Percentiles rank a stretch among this genome's conserved stretches.
Evolutionary conservation across 2,329 filamentous ascomycete genomes (phyloP).

Genomic region (Hypoxylon sp.): DNA sequence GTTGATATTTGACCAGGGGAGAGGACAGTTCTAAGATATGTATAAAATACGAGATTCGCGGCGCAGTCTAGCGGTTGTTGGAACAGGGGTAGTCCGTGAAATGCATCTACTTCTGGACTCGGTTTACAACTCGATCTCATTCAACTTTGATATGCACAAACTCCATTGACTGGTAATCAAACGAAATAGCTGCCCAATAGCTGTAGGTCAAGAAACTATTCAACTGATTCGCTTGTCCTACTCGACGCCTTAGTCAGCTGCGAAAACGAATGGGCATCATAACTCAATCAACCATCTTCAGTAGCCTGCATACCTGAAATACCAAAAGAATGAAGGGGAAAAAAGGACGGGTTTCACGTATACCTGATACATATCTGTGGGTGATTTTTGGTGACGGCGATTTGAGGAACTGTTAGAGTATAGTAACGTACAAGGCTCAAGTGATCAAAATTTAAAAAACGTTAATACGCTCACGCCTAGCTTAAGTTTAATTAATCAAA

Average conservation of each 20-base stretch:
- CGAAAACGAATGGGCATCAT: background rate
- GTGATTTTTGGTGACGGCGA: no score
- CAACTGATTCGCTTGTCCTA: background rate
- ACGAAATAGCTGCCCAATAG: background rate
- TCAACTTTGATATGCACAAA: background rate
- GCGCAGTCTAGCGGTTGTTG: constrained; percentile 2
- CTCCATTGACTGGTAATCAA: background rate
- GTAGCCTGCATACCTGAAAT: no score
- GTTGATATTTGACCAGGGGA: constrained; percentile 3
- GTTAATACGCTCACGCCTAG: no score
- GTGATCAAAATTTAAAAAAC: no score
- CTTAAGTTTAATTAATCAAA: no score
- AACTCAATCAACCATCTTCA: no score
- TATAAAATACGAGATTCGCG: constrained; percentile 5
- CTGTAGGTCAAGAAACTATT: background rate
- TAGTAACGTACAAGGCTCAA: no score
- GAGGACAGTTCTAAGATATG: constrained; percentile 12
- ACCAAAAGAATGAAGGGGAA: no score
- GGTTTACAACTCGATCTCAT: background rate
- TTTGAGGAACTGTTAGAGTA: no score
- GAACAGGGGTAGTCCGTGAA: constrained; percentile 12
- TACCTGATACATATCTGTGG: no score
- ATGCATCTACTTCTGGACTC: background rate
- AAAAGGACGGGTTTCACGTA: no score
- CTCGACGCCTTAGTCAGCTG: background rate